Evolutionary conservation across 176 grass and related monocot species (phyloP), one percentile per base, ranked within the genome.

Genomic region (Aegilops sharonensis): DNA sequence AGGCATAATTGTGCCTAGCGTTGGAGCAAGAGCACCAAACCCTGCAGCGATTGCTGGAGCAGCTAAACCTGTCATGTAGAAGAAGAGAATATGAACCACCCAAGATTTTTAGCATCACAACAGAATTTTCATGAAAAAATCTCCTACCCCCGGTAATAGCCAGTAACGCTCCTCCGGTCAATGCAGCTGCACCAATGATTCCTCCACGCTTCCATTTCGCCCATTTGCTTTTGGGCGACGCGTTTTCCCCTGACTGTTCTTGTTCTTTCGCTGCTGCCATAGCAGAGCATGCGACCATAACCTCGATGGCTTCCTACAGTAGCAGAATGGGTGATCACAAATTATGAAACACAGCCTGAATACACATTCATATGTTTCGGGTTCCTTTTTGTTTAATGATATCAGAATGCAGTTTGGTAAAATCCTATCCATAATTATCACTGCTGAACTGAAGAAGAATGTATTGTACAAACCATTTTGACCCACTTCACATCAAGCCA

Each of bases 31-130:
- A 90, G 97, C 97, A 88, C 89, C 62, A 82, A 99, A 92, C 3
- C 97, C 97, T 39, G 94, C 94, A 85, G 97, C 97, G 78, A 99
- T 99, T 81, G 97, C 97, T 89, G 97, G 94, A 71, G 97, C 94
- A 87, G 97, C 97, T 63, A 99, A 94, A 79, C 97, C 97, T 99
- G 86, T 89, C 23, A 36, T 50, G 37, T 57, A 42, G 31, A 87
- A 42, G 31, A 87, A 88, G 85, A 80, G 59, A 65, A 27, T 27
- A 79, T 85, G 11, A 81, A 62, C 24, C 29, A 70, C 39, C 37
- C 7, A 76, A 20, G 9, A 50, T 68, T 20, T 25, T 36, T 20
- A 30, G 24, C 18, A 77, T 70, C 31, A 80, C 34, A 61, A 37
- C 43, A 23, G 32, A 73, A 54, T 35, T 74, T 79, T 23, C 20